Evolutionary conservation across 2,329 filamentous ascomycete species (phyloP).

Genomic region (Calonectria pseudoreteaudii): DNA sequence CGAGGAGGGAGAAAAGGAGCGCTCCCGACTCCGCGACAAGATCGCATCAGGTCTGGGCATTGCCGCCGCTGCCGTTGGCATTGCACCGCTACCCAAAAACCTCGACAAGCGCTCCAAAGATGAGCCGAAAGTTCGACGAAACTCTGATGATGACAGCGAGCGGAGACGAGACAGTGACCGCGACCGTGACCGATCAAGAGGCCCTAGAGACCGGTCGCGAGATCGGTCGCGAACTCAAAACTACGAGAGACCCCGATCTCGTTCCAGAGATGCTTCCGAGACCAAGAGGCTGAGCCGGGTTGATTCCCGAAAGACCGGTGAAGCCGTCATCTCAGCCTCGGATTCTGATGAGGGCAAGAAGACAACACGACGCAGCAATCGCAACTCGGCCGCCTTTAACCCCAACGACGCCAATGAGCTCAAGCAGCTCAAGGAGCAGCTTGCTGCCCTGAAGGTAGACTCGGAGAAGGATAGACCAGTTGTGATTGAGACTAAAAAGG

Average conservation of each 20-base stretch:
- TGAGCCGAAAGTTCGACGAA: slow-evolving; percentile 44
- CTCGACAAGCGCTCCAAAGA: slow-evolving; percentile 51
- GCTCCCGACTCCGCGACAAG: slow-evolving; percentile 60
- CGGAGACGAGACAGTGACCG: slow-evolving; percentile 35
- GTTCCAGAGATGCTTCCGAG: slow-evolving; percentile 24
- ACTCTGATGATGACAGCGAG: slow-evolving; percentile 47
- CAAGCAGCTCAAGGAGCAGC: slow-evolving; percentile 62
- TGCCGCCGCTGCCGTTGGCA: slow-evolving; percentile 61
- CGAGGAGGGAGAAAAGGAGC: slow-evolving; percentile 54
- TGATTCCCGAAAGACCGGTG: slow-evolving; percentile 52
- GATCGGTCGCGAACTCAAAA: slow-evolving; percentile 36
- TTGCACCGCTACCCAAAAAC: slow-evolving; percentile 53
- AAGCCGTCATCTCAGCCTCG: slow-evolving; percentile 50
- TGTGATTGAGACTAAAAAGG: slow-evolving; percentile 40
- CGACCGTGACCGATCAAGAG: slow-evolving; percentile 33
- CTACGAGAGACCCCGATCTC: slow-evolving; percentile 30
- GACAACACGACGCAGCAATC: slow-evolving; percentile 52
- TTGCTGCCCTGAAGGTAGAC: slow-evolving; percentile 55
- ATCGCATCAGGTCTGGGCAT: slow-evolving; percentile 60
- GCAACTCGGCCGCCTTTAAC: slow-evolving; percentile 58
- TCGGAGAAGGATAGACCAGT: slow-evolving; percentile 38
- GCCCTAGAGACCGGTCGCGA: slow-evolving; percentile 28
- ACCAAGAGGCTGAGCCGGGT: slow-evolving; percentile 47
- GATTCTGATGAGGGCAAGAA: slow-evolving; percentile 57
- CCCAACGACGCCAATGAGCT: slow-evolving; percentile 65